Evolutionary conservation across 2,329 filamentous ascomycete genomes (phyloP).

Genomic region (Colletotrichum higginsianum): DNA sequence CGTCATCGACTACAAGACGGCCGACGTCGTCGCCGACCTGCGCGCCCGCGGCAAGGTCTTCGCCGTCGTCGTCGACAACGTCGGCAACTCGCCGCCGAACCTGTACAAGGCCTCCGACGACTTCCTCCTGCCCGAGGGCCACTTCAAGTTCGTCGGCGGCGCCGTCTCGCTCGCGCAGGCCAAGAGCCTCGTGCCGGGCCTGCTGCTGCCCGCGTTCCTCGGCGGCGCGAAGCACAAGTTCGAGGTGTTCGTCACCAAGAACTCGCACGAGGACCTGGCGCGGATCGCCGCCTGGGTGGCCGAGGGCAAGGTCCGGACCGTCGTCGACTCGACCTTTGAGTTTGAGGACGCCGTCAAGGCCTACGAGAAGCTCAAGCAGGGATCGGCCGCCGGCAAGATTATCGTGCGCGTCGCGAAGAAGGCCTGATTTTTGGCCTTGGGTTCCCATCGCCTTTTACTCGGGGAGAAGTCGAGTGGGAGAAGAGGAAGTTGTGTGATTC

Average conservation of each 20-base stretch:
- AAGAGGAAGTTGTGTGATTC: background rate
- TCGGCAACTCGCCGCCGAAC: slow-evolving; percentile 63
- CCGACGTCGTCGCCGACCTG: slow-evolving; percentile 63
- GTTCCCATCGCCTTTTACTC: too few relatives aligned
- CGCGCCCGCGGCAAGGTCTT: slow-evolving; percentile 63
- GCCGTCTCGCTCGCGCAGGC: slow-evolving; percentile 49
- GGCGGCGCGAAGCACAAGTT: slow-evolving; percentile 60
- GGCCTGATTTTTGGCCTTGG: background rate
- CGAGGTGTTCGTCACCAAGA: slow-evolving; percentile 56
- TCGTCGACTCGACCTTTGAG: slow-evolving; percentile 69
- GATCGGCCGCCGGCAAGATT: slow-evolving; percentile 74
- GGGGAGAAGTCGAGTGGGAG: background rate
- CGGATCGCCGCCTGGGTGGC: slow-evolving; percentile 69
- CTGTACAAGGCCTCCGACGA: slow-evolving; percentile 67
- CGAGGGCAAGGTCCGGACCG: slow-evolving; percentile 70
- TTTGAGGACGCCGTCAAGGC: slow-evolving; percentile 71
- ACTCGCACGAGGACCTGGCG: slow-evolving; percentile 61
- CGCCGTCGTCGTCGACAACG: slow-evolving; percentile 71
- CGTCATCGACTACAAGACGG: slow-evolving; percentile 72
- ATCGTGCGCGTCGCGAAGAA: slow-evolving; percentile 54
- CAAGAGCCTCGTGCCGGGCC: slow-evolving; percentile 45
- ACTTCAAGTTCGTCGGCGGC: slow-evolving; percentile 67
- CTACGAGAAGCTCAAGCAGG: slow-evolving; percentile 71
- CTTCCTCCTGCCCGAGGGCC: slow-evolving; percentile 64
- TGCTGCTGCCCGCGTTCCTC: slow-evolving; percentile 52